Conservation (phyloP, 352 stramenopile genomes). For the Pythium guiyangense region DNA sequence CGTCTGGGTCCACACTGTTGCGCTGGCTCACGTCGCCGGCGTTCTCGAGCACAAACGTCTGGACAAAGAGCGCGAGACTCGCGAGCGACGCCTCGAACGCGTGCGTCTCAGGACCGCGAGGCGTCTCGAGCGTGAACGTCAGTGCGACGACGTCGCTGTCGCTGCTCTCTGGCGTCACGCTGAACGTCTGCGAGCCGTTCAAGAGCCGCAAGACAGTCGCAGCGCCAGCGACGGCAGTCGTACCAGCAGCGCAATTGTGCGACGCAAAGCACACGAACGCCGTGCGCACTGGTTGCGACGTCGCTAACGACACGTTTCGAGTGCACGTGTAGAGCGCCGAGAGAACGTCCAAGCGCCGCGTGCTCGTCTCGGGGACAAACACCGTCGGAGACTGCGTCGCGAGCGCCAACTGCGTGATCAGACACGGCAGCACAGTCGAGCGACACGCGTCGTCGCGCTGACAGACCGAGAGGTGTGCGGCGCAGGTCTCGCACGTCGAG, state of each 20-base stretch:
- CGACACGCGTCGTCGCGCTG: constrained; percentile 7
- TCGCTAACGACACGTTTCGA: not conserved
- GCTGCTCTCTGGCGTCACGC: not conserved
- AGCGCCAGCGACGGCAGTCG: not conserved
- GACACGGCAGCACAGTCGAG: constrained; percentile 2
- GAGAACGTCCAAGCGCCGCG: constrained; percentile 2
- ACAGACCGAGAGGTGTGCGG: constrained; percentile 1
- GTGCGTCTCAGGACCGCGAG: not conserved
- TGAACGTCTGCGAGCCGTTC: constrained; percentile 13
- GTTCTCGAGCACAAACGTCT: constrained; percentile 19
- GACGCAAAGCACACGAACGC: constrained; percentile 5
- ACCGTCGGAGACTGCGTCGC: not conserved
- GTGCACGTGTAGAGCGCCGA: constrained; percentile 1
- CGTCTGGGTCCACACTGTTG: constrained; percentile 1
- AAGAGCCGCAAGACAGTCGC: constrained; percentile 5
- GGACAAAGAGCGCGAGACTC: constrained; percentile 15
- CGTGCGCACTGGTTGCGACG: constrained; percentile 5
- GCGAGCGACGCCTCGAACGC: constrained; percentile 10
- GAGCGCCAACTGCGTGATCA: constrained; percentile 1
- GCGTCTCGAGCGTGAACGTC: not conserved
- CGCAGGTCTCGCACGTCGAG: not conserved
- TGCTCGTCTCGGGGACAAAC: constrained; percentile 1
- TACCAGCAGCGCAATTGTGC: constrained; percentile 1
- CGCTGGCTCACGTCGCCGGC: constrained; percentile 13
- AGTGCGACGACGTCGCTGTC: not conserved